phyloP scores from a whole-genome alignment of 148 eudicot genomes.

The Fallopia convolvulus region DNA sequence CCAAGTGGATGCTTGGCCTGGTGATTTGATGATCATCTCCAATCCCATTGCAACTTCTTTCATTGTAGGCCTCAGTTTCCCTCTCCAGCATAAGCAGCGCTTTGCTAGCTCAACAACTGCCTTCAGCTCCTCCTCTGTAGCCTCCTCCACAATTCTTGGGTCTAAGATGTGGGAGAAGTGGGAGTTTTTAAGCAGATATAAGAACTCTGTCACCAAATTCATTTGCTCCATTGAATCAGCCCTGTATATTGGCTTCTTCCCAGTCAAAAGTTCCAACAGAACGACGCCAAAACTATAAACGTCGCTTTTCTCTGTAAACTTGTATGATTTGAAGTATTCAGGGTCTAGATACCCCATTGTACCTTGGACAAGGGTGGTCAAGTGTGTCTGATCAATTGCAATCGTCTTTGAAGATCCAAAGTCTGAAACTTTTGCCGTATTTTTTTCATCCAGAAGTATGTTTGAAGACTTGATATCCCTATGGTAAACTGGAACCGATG shows the following conservation, averaged over 20 bases:
- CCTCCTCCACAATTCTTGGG: not conserved
- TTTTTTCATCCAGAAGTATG: not conserved
- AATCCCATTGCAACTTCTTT: slow-evolving; percentile 8
- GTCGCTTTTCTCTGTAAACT: slow-evolving; percentile 5
- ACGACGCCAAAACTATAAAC: slow-evolving; percentile 12
- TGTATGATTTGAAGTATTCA: not conserved
- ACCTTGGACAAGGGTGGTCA: slow-evolving; percentile 8
- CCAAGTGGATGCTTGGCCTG: not conserved
- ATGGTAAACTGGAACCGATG: not conserved
- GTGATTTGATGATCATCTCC: slow-evolving; percentile 10
- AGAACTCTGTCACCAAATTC: slow-evolving; percentile 11
- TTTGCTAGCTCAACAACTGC: slow-evolving; percentile 1
- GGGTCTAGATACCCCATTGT: slow-evolving; percentile 14
- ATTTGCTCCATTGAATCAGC: slow-evolving; percentile 1
- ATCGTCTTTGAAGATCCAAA: slow-evolving; percentile 8
- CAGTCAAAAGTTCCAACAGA: slow-evolving; percentile 13
- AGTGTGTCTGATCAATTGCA: not conserved
- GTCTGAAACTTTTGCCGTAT: not conserved
- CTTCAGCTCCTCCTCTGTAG: not conserved
- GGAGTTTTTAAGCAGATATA: not conserved
- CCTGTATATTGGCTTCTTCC: slow-evolving; percentile 13
- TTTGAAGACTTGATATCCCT: slow-evolving; percentile 5
- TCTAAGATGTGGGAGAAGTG: not conserved
- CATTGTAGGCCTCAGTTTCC: slow-evolving; percentile 10
- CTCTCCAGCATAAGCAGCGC: slow-evolving; percentile 8